Conservation (phyloP, 2,329 filamentous ascomycete species). For the Ceratocystis smalleyi region DNA sequence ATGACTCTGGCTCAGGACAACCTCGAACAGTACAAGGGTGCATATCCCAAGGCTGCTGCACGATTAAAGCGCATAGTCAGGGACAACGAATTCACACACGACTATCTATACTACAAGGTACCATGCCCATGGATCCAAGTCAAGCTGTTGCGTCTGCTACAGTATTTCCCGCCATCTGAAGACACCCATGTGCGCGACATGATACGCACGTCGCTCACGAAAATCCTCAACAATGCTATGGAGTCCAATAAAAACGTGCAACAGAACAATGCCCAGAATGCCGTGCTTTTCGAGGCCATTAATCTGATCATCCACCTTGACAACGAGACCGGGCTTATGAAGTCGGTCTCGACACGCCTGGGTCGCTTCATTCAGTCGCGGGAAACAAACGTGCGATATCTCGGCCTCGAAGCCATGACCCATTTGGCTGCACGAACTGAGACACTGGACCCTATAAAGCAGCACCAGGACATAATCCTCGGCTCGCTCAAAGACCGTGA, state of each 20-base stretch:
- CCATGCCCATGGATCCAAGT: constrained; percentile 97
- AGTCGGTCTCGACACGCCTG: constrained; percentile 79
- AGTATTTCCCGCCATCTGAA: constrained; percentile 96
- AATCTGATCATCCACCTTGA: constrained; percentile 96
- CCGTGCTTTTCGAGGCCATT: constrained; percentile 94
- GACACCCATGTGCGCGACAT: constrained; percentile 83
- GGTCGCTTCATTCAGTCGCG: constrained; percentile 93
- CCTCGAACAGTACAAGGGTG: constrained; percentile 83
- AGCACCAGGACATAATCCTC: constrained; percentile 91
- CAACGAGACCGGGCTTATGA: constrained; percentile 86
- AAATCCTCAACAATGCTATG: constrained; percentile 78
- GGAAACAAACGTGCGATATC: constrained; percentile 92
- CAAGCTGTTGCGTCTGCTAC: constrained; percentile 76
- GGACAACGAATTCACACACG: constrained; percentile 72
- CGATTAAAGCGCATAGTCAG: constrained; percentile 79
- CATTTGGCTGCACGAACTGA: constrained; percentile 88
- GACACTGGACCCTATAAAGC: constrained; percentile 92
- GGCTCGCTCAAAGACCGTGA: constrained; percentile 88
- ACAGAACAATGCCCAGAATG: constrained; percentile 97
- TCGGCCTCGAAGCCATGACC: constrained; percentile 94
- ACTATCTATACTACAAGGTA: constrained; percentile 99
- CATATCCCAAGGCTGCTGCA: constrained; percentile 84
- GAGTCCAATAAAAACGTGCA: constrained; percentile 97
- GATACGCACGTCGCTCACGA: constrained; percentile 80
- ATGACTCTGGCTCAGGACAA: constrained; percentile 91